Evolutionary conservation across 1,284 basidiomycete species (phyloP), one percentile per base, ranked within the genome.

Genomic region (Cryptococcus hybrid): DNA sequence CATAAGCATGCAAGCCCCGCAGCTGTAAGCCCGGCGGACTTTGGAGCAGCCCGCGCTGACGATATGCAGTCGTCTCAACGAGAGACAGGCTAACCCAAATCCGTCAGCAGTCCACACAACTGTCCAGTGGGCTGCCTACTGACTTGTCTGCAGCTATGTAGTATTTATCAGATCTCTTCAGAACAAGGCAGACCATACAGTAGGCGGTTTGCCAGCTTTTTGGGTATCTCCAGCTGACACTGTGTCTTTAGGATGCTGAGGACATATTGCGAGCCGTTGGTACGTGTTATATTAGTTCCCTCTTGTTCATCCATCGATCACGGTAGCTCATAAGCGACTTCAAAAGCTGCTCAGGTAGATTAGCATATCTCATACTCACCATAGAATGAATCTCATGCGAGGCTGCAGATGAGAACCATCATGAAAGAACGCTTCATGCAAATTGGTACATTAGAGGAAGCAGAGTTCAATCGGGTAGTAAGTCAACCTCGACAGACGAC

Each of bases 261-360:
- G 58, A 63, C 44, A 74, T 78, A n/a, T 60, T 78, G 47, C 74
- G 73, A 58, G 71, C 76, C 1, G 66, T 78, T 37, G 75, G 74
- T 73, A 59, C 62, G 63, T 51, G 37, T 4, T 5, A 48, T 18
- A 9, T 24, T 11, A 12, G 9, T 18, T 12, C 38, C 38, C 1
- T 34, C 54, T 54, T 11, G 43, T 15, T 38, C 12, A 13, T 24
- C 2, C 8, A 7, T 34, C 5, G n/a, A 24, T 24, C 46, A 8
- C 13, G n/a, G 40, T 42, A 24, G 24, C 24, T 24, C 24, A 24
- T 24, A 24, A 24, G 24, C 24, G 24, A 24, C 24, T 24, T 24
- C 12, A 8, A 30, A 35, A 68, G 67, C 69, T 56, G 67, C 67
- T 3, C 63, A 65, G 57, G 61, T 65, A 7, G 3, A 52, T 44